Conservation (phyloP, 2,329 filamentous ascomycete species). For the Colletotrichum incanum region DNA sequence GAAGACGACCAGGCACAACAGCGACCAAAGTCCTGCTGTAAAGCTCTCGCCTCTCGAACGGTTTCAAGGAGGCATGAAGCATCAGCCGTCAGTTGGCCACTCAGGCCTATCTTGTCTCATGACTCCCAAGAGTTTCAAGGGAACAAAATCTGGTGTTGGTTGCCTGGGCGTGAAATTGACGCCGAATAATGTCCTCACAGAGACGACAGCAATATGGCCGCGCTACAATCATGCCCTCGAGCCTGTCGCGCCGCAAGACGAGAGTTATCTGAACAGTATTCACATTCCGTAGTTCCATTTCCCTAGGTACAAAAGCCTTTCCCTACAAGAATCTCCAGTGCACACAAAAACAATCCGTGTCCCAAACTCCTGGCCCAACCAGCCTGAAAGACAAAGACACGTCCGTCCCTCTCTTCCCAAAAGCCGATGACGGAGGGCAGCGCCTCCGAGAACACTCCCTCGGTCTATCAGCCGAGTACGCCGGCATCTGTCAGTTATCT, state of each 20-base stretch:
- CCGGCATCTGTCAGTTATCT: slow-evolving; percentile 2
- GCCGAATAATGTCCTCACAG: background rate
- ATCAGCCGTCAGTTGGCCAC: background rate
- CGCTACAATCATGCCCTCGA: background rate
- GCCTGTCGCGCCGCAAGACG: too few species aligned
- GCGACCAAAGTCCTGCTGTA: too few species aligned
- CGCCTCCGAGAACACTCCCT: too few species aligned
- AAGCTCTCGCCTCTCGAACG: background rate
- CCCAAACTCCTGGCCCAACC: background rate
- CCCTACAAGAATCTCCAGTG: background rate
- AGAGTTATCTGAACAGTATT: background rate
- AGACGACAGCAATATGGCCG: background rate
- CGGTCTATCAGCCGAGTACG: background rate
- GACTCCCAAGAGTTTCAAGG: background rate
- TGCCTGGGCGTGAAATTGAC: background rate
- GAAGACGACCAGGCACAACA: too few species aligned
- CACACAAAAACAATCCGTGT: background rate
- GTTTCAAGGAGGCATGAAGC: background rate
- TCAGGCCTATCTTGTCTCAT: background rate
- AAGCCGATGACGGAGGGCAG: background rate
- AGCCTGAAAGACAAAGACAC: background rate
- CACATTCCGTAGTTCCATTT: background rate
- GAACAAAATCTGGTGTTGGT: background rate
- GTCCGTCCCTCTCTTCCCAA: background rate
- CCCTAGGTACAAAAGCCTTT: slow-evolving; percentile 2